Evolutionary conservation across 139 green algal genomes (phyloP), one percentile per base, ranked within the genome.

Genomic region (Chlamydomonas sp.): DNA sequence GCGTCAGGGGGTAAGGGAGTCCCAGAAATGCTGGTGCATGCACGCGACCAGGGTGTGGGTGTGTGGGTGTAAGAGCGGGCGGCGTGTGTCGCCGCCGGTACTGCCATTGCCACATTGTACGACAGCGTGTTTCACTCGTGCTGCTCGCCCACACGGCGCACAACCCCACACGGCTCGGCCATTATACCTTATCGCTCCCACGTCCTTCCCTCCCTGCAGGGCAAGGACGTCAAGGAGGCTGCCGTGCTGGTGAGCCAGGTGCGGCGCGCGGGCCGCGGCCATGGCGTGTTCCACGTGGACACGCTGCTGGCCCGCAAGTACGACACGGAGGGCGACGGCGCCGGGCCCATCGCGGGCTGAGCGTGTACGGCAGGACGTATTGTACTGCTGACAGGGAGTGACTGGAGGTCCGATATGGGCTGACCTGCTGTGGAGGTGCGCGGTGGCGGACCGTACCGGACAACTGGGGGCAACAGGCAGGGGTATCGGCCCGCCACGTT

Each of bases 241-340:
- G 92, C 95, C 1, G 93, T 95, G 80, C 94, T 96, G 58, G 96
- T 98, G 20, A 91, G 92, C 31, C 93, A 96, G 94, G 91, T 99
- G 80, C 85, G 93, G 63, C 90, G 96, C 10, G 96, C 98, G 49
- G 96, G 96, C 76, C 94, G 94, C 79, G 96, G 96, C n/a, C 94
- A 96, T 74, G 96, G 95, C 75, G 94, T 96, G 77, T 97, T 92
- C 86, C 88, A 96, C 81, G 95, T 96, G 57, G 96, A 97, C 90
- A 67, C 85, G 59, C 62, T 73, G 69, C 88, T 94, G 64, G 49
- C 15, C 14, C n/a, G 66, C 0, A 49, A 82, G 66, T 84, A 84
- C 77, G 84, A 64, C 15, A 15, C 20, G 31, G 63, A 84, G 4
- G 79, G 49, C 12, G 64, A 62, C 31, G 73, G 73, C 0, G 73